Evolutionary conservation across 179 eudicot species (phyloP), one percentile per base, ranked within the genome.

Genomic region (Silene coronaria): DNA sequence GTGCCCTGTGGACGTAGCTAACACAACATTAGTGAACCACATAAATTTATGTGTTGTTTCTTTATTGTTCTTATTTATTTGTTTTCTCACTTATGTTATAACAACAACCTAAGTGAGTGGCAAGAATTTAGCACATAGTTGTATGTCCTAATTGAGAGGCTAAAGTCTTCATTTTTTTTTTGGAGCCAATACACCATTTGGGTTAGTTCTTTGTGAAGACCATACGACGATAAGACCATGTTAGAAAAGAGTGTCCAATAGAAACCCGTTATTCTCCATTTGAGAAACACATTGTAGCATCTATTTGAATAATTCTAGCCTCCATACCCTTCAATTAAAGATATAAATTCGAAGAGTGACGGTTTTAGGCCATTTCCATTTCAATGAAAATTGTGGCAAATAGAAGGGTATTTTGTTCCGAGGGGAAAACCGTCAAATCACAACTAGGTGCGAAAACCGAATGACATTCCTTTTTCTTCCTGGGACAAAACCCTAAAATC

Each of bases 201-300:
- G 6, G 72, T 38, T 63, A 87, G 84, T 61, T 87, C 77, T 24
- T 45, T 59, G 71, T 87, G 87, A 75, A 79, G 71, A 71, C 94
- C 94, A 12, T 88, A 87, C 0, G 91, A 87, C 0, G 93, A 87
- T 65, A 92, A 87, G 61, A 91, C 86, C 97, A 92, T 92, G 77
- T 92, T 92, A 16, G 86, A 84, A 61, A 87, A 84, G 68, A 91
- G 85, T 87, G 79, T 92, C 96, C 74, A 91, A 55, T n/a, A 64
- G 66, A 67, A 84, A 84, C 4, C 92, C 92, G 45, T 72, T 73
- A 11, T 66, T 73, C 67, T 89, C 92, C 96, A 92, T 89, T 36
- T 75, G 70, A 60, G n/a, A 79, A 48, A 87, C 76, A 70, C 45
- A 75, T 79, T 83, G 84, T 68, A 82, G 84, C 97, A 89, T 91